Percentiles rank a stretch among this genome's conserved stretches.
Conservation (phyloP, 1,284 basidiomycete genomes). For the Phellopilus nigrolimitatus region DNA sequence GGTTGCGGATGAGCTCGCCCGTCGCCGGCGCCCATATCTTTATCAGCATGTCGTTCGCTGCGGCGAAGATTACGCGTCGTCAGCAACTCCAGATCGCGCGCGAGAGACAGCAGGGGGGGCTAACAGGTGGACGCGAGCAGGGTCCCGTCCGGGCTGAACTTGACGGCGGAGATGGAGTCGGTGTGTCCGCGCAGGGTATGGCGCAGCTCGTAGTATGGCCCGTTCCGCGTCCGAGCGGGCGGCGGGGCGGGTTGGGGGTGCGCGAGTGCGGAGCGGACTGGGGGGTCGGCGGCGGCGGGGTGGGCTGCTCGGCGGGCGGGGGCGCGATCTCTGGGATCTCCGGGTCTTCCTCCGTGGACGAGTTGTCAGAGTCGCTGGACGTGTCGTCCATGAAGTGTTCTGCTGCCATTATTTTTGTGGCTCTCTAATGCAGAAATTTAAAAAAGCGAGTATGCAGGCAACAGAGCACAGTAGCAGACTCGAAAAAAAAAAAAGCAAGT, state of each 20-base stretch:
- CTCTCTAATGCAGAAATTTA: background rate
- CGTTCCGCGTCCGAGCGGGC: constrained; percentile 36
- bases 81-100: no score
- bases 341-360: constrained; percentile 78
- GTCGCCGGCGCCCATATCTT: constrained; percentile 80
- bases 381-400: constrained; percentile 46
- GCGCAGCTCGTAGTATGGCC: constrained; percentile 64
- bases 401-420: no score
- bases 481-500: no score
- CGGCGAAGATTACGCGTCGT: background rate
- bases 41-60: constrained; percentile 70
- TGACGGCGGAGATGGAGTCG: constrained; percentile 74
- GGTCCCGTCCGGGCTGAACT: constrained; percentile 79
- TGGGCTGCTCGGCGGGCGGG: constrained; percentile 30
- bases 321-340: constrained; percentile 56
- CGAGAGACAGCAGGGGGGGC: constrained; percentile 28
- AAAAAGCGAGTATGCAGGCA: background rate
- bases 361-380: constrained; percentile 70
- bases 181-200: constrained; percentile 69
- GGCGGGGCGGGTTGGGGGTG: constrained; percentile 22
- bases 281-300: constrained; percentile 20
- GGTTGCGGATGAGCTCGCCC: constrained; percentile 69
- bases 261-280: constrained; percentile 25
- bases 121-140: constrained; percentile 75
- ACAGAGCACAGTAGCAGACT: no score